phyloP scores from a whole-genome alignment of 75 land plant genomes.

The Pinus tabuliformis region DNA sequence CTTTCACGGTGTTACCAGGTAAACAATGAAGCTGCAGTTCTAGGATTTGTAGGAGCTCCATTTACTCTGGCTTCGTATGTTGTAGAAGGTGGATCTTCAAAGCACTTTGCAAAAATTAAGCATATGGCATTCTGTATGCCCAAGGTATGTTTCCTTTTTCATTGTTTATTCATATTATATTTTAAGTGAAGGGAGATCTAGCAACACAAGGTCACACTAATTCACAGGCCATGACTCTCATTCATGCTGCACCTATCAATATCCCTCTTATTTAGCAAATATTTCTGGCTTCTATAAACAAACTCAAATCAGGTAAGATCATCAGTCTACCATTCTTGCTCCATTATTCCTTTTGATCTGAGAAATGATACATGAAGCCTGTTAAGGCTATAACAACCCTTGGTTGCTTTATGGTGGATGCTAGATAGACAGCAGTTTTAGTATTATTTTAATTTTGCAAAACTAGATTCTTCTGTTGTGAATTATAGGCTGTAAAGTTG shows the following conservation, averaged over 20 bases:
- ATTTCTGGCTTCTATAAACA: background rate
- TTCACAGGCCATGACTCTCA: background rate
- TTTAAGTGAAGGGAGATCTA: background rate
- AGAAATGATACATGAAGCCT: background rate
- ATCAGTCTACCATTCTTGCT: background rate
- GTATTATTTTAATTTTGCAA: too few relatives aligned
- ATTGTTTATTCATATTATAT: background rate
- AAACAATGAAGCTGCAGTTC: conserved; percentile 85
- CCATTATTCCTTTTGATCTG: background rate
- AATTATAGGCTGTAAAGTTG: too few relatives aligned
- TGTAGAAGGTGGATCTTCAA: conserved; percentile 97
- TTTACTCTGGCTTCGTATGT: conserved; percentile 97
- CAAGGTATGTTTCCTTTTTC: conserved; percentile 41
- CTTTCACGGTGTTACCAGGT: conserved; percentile 53
- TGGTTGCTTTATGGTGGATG: too few relatives aligned
- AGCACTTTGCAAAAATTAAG: conserved; percentile 88
- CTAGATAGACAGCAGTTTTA: too few relatives aligned
- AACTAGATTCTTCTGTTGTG: too few relatives aligned
- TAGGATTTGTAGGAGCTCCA: conserved; percentile 99
- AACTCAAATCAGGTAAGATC: background rate
- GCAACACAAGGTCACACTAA: background rate
- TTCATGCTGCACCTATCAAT: background rate
- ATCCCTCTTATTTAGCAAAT: background rate
- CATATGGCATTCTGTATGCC: conserved; percentile 80
- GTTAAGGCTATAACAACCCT: too few relatives aligned